Percentiles rank a stretch among this genome's conserved stretches.
Conservation (phyloP, 345 rosid species). For the Euphorbia lathyris region DNA sequence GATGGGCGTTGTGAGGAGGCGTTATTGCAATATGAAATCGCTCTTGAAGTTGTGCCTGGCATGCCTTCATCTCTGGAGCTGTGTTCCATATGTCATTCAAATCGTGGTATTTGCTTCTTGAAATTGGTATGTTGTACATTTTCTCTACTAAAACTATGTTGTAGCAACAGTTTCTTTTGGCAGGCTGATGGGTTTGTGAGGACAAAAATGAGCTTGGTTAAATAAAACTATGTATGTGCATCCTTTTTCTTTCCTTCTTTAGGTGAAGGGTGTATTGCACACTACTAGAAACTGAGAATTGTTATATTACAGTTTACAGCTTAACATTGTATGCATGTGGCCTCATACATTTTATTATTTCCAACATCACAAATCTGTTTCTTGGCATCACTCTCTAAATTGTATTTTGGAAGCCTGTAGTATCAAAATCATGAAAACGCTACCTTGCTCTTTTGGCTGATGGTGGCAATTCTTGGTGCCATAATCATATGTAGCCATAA, state of each 20-base stretch:
- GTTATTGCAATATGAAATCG: constrained; percentile 54
- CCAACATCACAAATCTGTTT: neutral
- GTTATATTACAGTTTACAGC: too few species aligned
- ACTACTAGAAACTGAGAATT: neutral
- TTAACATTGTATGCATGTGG: neutral
- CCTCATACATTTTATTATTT: neutral
- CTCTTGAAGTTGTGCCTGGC: constrained; percentile 48
- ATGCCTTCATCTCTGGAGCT: constrained; percentile 43
- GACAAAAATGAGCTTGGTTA: neutral
- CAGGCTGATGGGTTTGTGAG: neutral
- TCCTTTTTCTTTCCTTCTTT: neutral
- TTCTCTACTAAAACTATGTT: neutral
- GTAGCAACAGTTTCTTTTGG: too few species aligned
- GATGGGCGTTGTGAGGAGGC: constrained; percentile 77
- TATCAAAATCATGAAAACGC: too few species aligned
- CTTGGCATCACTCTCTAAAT: neutral
- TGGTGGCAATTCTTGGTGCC: neutral
- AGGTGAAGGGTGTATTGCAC: neutral
- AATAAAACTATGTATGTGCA: neutral
- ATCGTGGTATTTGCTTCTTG: constrained; percentile 70
- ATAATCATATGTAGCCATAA: neutral
- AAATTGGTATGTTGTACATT: constrained; percentile 50
- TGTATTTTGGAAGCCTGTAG: too few species aligned
- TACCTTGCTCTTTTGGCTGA: neutral
- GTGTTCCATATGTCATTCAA: constrained; percentile 75